A percentile compares a stretch with the other conserved stretches of the same genome.
These are phyloP conservation scores for Coemansia sp. DNA, from an alignment of 192 early-diverging fungal species.

Conservation along the genomic window DNA sequence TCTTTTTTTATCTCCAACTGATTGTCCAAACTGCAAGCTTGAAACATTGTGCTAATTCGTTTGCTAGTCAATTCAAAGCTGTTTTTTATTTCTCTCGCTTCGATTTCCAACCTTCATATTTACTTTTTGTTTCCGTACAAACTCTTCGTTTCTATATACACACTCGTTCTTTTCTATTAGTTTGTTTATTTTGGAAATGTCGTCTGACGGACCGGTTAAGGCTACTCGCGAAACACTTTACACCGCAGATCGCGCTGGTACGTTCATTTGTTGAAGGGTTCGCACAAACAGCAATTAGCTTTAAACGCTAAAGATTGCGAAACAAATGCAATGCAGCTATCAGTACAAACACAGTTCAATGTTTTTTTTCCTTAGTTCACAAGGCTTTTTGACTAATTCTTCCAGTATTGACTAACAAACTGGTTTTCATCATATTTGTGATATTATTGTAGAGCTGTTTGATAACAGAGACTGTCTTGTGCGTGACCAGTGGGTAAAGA, in stretches of 20 bases:
- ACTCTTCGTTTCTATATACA: constrained; percentile 4
- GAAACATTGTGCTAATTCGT: too few relatives aligned
- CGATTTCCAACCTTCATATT: neutral
- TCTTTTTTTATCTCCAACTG: neutral
- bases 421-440: too few relatives aligned
- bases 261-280: neutral
- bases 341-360: neutral
- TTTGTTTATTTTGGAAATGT: constrained; percentile 10
- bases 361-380: too few relatives aligned
- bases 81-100: neutral
- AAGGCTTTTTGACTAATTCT: too few relatives aligned
- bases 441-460: constrained; percentile 36
- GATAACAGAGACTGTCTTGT: constrained; percentile 71
- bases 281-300: too few relatives aligned
- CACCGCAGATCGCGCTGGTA: constrained; percentile 57
- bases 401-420: too few relatives aligned
- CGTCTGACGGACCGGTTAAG: constrained; percentile 32
- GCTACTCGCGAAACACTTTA: constrained; percentile 55
- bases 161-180: neutral
- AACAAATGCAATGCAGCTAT: neutral
- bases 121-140: neutral
- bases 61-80: too few relatives aligned
- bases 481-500: constrained; percentile 89
- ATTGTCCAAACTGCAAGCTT: too few relatives aligned
- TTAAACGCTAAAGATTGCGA: neutral